Base-by-base conservation (phyloP, 2,329 filamentous ascomycete species). In the Lachnellula subtilissima region DNA sequence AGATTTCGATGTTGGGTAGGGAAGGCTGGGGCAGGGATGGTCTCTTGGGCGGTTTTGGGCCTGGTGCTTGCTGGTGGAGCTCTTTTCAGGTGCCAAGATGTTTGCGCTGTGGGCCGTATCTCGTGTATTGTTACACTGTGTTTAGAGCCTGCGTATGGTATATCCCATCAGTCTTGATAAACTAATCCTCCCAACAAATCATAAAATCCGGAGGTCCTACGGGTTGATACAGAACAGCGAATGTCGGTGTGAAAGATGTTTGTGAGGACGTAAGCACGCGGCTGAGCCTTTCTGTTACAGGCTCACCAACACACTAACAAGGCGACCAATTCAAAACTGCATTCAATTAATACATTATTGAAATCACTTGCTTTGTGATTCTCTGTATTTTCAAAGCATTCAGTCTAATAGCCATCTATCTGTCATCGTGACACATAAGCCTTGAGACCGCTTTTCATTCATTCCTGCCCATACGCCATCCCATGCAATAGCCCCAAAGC, bases 401-500 rank as follows among this genome's bases (percentile, higher is more conserved):
- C 19, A 25, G 22, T 43, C 22, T 32, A 23, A 48, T 39, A 50
- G 37, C 50, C 25, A 50, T 48, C 35, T 47, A 32, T 15, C 37
- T 50, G 40, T 47, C 48, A 23, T 28, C 35, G 42, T 51, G 42
- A 54, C 48, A 46, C 14, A 49, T 40, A 47, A 56, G 54, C 57
- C 57, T 54, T 32, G 46, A 48, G 46, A 42, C 58, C 50, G 48
- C 58, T 61, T 64, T 65, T 60, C 57, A 56, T 57, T 61, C 58
- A 62, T 32, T 32, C 28, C 28, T 12, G 28, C 45, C 19, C 45
- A 48, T 61, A 68, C 65, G 65, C 65, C 65, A 64, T 62, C 50
- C 65, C 67, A 68, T 68, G 64, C 62, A 67, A 62, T 59, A 39
- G 48, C 61, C 59, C 57, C 57, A 56, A 61, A 61, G 48, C 62